Evolutionary conservation across 2,329 filamentous ascomycete genomes (phyloP).

Genomic region (Pseudonectria buxi): DNA sequence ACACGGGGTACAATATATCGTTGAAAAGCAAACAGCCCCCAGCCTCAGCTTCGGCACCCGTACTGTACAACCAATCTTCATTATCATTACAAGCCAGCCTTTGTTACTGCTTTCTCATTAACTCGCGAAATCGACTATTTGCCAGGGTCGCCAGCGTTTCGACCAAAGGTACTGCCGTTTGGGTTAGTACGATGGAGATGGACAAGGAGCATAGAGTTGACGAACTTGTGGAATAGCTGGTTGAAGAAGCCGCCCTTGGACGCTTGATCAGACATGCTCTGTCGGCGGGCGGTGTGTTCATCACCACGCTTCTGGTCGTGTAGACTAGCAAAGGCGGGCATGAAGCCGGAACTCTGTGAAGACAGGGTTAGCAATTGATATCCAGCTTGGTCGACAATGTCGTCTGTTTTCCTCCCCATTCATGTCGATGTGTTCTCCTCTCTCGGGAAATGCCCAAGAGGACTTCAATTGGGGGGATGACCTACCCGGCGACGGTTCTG

Average conservation of each 20-base stretch:
- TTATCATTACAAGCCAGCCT: too few species aligned
- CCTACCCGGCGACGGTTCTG: constrained; percentile 25
- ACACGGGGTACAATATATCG: too few species aligned
- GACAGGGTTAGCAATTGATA: not conserved
- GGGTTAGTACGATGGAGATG: constrained; percentile 2
- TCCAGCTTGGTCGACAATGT: too few species aligned
- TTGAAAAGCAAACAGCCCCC: too few species aligned
- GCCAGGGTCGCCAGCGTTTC: constrained; percentile 17
- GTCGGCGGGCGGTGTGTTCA: constrained; percentile 42
- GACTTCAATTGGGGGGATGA: not conserved
- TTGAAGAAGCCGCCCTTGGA: constrained; percentile 43
- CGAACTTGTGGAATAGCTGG: constrained; percentile 52
- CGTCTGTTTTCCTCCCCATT: too few species aligned
- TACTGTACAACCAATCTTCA: too few species aligned
- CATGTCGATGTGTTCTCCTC: too few species aligned
- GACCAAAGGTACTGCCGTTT: constrained; percentile 26
- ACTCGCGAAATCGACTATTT: constrained; percentile 15
- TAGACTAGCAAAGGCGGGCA: constrained; percentile 44
- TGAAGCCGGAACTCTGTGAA: constrained; percentile 38
- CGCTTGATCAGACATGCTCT: constrained; percentile 49
- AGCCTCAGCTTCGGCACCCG: too few species aligned
- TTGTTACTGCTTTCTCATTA: too few species aligned
- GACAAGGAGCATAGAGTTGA: constrained; percentile 1
- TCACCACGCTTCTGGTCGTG: constrained; percentile 43
- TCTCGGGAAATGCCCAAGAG: too few species aligned